A percentile compares a stretch with the other conserved stretches of the same genome.
Evolutionary conservation across 2,329 filamentous ascomycete genomes (phyloP).

Genomic region (Hypoxylon sp.): DNA sequence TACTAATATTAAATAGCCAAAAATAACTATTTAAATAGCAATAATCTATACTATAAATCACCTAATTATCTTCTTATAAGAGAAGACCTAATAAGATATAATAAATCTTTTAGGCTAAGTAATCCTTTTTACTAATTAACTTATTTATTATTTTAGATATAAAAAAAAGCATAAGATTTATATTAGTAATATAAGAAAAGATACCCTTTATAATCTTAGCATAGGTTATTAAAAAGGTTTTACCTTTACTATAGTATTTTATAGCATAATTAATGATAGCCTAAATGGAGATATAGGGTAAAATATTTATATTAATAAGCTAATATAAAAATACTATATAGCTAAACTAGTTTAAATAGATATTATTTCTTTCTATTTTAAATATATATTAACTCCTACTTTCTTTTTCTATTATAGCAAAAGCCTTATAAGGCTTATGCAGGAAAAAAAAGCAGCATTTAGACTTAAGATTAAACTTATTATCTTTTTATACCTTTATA

Average conservation of each 20-base stretch:
- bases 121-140: not conserved
- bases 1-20: not conserved
- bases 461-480: not conserved
- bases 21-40: not conserved
- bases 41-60: not conserved
- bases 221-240: not conserved
- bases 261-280: not conserved
- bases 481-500: not conserved
- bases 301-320: constrained; percentile 3
- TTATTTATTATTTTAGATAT: constrained; percentile 12
- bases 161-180: constrained; percentile 2
- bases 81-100: not conserved
- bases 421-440: not conserved
- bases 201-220: not conserved
- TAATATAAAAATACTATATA: not conserved
- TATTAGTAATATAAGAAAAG: not conserved
- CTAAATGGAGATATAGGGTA: not conserved
- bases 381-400: not conserved
- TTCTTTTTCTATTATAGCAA: not conserved
- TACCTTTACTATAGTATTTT: constrained; percentile 8
- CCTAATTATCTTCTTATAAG: not conserved
- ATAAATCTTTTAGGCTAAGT: not conserved
- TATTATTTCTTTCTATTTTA: not conserved
- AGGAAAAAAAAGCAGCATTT: not conserved
- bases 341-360: not conserved